phyloP scores from a whole-genome alignment of 2,329 filamentous ascomycete species.

The Pseudogymnoascus sp. region DNA sequence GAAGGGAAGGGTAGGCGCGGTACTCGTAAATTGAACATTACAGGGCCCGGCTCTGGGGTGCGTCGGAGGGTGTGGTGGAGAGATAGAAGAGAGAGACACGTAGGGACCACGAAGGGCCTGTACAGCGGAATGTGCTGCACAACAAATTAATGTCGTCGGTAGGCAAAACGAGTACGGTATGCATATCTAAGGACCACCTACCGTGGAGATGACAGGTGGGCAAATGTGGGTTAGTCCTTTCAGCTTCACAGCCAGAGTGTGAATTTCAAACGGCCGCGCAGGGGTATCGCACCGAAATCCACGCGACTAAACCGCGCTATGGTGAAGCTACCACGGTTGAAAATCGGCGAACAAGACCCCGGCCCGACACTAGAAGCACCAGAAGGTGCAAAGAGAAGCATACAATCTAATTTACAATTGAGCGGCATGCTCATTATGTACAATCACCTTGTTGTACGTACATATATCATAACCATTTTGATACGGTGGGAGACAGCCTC shows the following conservation, averaged over 20 bases:
- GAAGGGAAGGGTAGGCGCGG: not conserved
- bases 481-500: not conserved
- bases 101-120: not conserved
- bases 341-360: constrained; percentile 3
- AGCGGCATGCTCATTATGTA: not conserved
- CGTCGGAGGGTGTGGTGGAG: not conserved
- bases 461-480: not conserved
- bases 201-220: constrained; percentile 1
- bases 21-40: constrained; percentile 3
- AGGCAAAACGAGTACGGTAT: not conserved
- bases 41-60: constrained; percentile 1
- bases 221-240: constrained; percentile 2
- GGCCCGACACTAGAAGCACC: constrained; percentile 1
- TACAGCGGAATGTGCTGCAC: constrained; percentile 2
- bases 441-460: not conserved
- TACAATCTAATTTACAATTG: constrained; percentile 4
- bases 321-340: constrained; percentile 1
- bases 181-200: not conserved
- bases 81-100: constrained; percentile 1
- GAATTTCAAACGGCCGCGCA: constrained; percentile 8
- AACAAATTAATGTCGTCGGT: constrained; percentile 4
- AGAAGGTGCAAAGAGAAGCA: not conserved
- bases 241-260: constrained; percentile 3
- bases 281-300: not conserved
- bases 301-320: not conserved